Conservation (phyloP, 305 asterid genomes). For the Galium porrigens region DNA sequence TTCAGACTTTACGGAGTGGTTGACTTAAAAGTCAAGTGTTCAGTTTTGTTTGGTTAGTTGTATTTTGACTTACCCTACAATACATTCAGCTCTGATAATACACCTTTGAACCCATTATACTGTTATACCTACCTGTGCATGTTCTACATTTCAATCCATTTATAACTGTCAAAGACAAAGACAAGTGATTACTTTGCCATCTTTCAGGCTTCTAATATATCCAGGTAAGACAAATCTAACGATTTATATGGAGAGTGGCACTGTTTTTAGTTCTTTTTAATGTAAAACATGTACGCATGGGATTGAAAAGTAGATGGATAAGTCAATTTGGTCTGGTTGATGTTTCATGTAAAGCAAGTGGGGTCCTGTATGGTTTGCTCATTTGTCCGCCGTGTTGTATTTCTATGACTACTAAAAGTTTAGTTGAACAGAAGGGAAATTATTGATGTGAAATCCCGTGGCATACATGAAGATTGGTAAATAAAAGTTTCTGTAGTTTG, state of each 20-base stretch:
- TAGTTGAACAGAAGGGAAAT: background rate
- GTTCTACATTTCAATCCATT: background rate
- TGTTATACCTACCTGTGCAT: background rate
- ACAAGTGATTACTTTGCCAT: background rate
- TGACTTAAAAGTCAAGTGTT: background rate
- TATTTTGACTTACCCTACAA: background rate
- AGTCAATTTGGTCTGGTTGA: background rate
- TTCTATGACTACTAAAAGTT: background rate
- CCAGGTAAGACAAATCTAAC: background rate
- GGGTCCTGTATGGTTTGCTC: background rate
- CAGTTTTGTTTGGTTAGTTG: background rate
- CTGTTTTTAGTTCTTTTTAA: background rate
- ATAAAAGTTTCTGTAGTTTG: background rate
- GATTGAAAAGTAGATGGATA: background rate
- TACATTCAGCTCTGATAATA: constrained; percentile 2
- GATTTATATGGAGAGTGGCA: background rate
- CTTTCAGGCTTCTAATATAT: background rate
- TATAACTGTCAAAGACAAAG: background rate
- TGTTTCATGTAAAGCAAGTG: background rate
- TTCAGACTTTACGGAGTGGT: background rate
- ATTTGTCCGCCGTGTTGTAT: background rate
- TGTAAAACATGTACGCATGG: background rate
- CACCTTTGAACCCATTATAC: background rate
- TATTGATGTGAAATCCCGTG: background rate
- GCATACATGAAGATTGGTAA: background rate